Evolutionary conservation across 805 yeast species (phyloP).

Genomic region (Wickerhamomyces sydowiorum): DNA sequence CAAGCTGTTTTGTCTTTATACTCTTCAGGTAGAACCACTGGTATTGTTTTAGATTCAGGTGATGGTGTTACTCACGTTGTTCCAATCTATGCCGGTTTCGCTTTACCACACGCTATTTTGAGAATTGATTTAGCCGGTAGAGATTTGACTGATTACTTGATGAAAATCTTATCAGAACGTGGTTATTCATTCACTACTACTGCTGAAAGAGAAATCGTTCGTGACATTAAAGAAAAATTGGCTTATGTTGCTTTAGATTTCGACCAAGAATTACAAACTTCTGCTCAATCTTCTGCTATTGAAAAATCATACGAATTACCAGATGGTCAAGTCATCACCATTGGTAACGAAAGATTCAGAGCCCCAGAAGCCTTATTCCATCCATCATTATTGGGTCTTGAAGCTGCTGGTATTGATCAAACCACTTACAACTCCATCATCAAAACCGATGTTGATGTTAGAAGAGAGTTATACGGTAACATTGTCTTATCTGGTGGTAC

Average conservation of each 20-base stretch:
- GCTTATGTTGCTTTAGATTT: constrained; percentile 99
- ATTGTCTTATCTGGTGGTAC: constrained; percentile 99
- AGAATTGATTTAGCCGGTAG: constrained; percentile 99
- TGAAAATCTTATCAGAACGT: constrained; percentile 97
- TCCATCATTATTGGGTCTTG: constrained; percentile 85
- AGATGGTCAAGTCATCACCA: constrained; percentile 99
- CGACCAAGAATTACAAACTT: constrained; percentile 99
- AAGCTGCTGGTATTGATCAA: constrained; percentile 99
- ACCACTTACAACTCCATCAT: constrained; percentile 70
- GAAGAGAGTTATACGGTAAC: constrained; percentile 98
- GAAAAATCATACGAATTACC: constrained; percentile 99
- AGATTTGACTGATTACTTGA: constrained; percentile 97
- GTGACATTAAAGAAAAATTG: constrained; percentile 91
- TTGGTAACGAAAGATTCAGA: constrained; percentile 99
- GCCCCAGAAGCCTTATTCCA: constrained; percentile 99
- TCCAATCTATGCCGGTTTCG: constrained; percentile 99
- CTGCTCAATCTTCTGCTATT: constrained; percentile 95
- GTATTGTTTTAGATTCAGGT: constrained; percentile 99
- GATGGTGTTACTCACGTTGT: constrained; percentile 99
- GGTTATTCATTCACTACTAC: constrained; percentile 98
- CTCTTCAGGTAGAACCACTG: constrained; percentile 99
- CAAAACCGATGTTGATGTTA: constrained; percentile 98
- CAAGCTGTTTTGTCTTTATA: constrained; percentile 98
- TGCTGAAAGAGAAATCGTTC: constrained; percentile 96
- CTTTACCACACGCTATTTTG: constrained; percentile 96